phyloP scores from a whole-genome alignment of 2,329 filamentous ascomycete species.

The Teratosphaeria zuluensis region DNA sequence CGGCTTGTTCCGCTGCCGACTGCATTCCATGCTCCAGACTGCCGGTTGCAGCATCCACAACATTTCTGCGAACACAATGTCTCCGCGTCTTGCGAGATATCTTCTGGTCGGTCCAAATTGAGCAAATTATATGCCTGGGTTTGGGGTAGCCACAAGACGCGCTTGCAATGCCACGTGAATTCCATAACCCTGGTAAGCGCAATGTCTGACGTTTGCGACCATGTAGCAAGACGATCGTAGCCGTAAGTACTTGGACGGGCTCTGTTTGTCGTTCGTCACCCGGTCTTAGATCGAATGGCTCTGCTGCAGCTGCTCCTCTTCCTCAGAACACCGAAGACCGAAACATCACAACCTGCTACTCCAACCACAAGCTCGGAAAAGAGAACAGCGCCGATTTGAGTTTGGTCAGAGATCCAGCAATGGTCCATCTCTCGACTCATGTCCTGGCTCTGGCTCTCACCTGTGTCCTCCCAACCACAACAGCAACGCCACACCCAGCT shows the following conservation, averaged over 20 bases:
- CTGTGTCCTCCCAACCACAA: not conserved
- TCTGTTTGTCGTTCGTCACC: not conserved
- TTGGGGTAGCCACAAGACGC: not conserved
- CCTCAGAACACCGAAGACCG: not conserved
- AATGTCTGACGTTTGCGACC: not conserved
- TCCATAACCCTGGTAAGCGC: not conserved
- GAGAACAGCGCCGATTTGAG: not conserved
- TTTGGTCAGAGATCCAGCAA: not conserved
- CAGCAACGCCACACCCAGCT: not conserved
- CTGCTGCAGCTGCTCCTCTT: not conserved
- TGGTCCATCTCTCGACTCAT: not conserved
- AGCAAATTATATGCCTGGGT: not conserved
- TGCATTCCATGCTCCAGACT: slow-evolving; percentile 6
- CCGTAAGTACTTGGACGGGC: not conserved
- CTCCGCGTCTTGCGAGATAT: not conserved
- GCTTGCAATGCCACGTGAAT: not conserved
- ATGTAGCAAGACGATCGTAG: not conserved
- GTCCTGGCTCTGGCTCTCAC: slow-evolving; percentile 1
- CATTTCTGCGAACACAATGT: not conserved
- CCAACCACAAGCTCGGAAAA: not conserved
- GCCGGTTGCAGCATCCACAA: slow-evolving; percentile 1
- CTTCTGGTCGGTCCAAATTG: not conserved
- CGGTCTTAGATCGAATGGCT: not conserved
- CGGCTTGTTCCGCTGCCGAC: not conserved
- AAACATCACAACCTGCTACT: not conserved